These are phyloP conservation scores for Aspergillus brasiliensis DNA, from an alignment of 2,329 filamentous ascomycete genomes.

Conservation along the genomic window DNA sequence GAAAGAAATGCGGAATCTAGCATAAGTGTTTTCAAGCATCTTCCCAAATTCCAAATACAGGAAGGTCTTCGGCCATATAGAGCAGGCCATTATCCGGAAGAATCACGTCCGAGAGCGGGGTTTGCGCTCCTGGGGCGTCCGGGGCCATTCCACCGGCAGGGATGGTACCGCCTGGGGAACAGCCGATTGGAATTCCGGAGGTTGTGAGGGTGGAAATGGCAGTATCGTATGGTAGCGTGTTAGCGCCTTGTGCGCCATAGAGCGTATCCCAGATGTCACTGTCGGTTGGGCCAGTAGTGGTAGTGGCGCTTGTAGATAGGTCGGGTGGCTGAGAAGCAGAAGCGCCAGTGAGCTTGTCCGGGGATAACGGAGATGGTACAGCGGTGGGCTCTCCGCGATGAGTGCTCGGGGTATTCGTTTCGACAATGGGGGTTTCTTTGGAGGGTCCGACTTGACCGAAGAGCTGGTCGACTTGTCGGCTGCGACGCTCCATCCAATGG, in stretches of 20 bases:
- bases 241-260: slow-evolving; percentile 23
- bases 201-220: slow-evolving; percentile 38
- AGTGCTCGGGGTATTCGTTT: slow-evolving; percentile 9
- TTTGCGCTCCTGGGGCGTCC: slow-evolving; percentile 25
- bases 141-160: slow-evolving; percentile 17
- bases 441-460: slow-evolving; percentile 39
- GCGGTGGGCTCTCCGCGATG: slow-evolving; percentile 11
- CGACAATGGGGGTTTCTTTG: slow-evolving; percentile 13
- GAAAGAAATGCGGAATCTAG: not conserved
- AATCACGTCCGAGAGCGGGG: slow-evolving; percentile 36
- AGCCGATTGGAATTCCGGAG: slow-evolving; percentile 35
- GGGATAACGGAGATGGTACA: slow-evolving; percentile 27
- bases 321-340: slow-evolving; percentile 18
- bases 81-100: slow-evolving; percentile 36
- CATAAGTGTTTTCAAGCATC: slow-evolving; percentile 22
- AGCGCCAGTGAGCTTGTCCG: slow-evolving; percentile 21
- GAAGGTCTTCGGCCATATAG: slow-evolving; percentile 38
- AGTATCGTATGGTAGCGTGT: slow-evolving; percentile 30
- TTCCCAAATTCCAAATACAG: slow-evolving; percentile 36
- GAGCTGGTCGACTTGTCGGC: slow-evolving; percentile 45
- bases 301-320: slow-evolving; percentile 10
- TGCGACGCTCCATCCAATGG: slow-evolving; percentile 42
- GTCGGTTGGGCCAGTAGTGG: slow-evolving; percentile 14
- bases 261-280: slow-evolving; percentile 35
- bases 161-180: slow-evolving; percentile 34